Base-by-base conservation (phyloP, 306 rosid genomes). In the Bauhinia variegata region DNA sequence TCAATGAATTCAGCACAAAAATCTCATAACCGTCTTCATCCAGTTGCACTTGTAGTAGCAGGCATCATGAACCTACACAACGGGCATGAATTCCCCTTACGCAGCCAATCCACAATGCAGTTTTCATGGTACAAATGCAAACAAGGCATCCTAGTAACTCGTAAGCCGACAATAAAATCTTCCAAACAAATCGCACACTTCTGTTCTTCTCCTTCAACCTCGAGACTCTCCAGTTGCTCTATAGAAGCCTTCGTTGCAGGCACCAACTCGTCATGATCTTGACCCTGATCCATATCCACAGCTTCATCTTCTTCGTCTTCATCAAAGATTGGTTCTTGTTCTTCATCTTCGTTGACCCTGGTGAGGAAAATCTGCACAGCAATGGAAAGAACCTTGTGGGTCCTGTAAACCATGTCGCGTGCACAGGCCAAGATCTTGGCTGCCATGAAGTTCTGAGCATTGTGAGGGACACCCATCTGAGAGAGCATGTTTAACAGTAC, bases 111-210 rank as follows among this genome's bases (percentile, higher is more conserved):
- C 6, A 51, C 63, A 2, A 71, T 51, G 54, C 76, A 71, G 5
- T 71, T 66, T 5, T 33, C 37, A 30, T 71, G 76, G 60, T 33
- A 71, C 8, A 4, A 6, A 9, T 71, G 76, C 17, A 38, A 61
- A 17, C 76, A 71, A 0, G 76, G 76, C 53, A 60, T 13, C 0
- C 53, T 12, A 30, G 14, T 34, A 13, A 23, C 67, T 7, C 58
- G 58, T 1, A 5, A 54, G 15, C 54, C 63, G 16, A 5, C 54
- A 51, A 10, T 5, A 37, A 59, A 6, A 3, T 19, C 51, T 1
- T 58, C 67, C 3, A 59, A 70, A 49, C 75, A 70, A 10, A 70
- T 8, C 0, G 37, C 31, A 58, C 75, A 70, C 14, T 11, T 14
- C 5, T 23, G 28, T 23, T 23, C 13, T 23, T 30, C 28, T 46